Percentiles rank a stretch among this genome's conserved stretches.
phyloP scores from a whole-genome alignment of 2,329 filamentous ascomycete species.

The Lasiodiplodia hormozganensis region DNA sequence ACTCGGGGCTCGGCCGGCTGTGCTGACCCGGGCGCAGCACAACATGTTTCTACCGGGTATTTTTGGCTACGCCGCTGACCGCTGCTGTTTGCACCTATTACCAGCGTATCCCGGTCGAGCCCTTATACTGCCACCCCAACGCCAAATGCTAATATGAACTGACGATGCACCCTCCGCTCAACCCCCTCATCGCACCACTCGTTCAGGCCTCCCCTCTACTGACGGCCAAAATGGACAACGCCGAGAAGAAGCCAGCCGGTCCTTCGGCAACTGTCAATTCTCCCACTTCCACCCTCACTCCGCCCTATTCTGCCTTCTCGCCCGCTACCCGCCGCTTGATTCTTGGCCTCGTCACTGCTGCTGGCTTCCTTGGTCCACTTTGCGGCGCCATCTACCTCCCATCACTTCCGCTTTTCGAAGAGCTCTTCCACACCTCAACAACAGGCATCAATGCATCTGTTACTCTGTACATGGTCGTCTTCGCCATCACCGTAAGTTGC shows the following conservation, averaged over 20 bases:
- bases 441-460: conserved; percentile 53
- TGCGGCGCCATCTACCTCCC: conserved; percentile 56
- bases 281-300: background rate
- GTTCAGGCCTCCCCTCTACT: background rate
- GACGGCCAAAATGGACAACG: background rate
- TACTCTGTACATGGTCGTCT: conserved; percentile 54
- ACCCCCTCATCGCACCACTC: background rate
- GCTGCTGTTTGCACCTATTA: background rate
- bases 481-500: conserved; percentile 44
- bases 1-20: background rate
- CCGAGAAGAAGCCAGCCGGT: background rate
- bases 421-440: conserved; percentile 46
- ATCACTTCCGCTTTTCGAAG: conserved; percentile 46
- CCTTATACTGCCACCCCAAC: background rate
- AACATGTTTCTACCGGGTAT: background rate
- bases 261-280: background rate
- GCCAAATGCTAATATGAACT: background rate
- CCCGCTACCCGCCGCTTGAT: conserved; percentile 47
- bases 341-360: conserved; percentile 48
- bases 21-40: background rate
- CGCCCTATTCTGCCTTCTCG: conserved; percentile 50
- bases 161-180: background rate
- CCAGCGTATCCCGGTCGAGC: background rate
- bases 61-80: conserved; percentile 6
- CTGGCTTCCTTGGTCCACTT: conserved; percentile 53